Conservation (phyloP, 192 early-diverging fungal species). For the Coemansia sp. region DNA sequence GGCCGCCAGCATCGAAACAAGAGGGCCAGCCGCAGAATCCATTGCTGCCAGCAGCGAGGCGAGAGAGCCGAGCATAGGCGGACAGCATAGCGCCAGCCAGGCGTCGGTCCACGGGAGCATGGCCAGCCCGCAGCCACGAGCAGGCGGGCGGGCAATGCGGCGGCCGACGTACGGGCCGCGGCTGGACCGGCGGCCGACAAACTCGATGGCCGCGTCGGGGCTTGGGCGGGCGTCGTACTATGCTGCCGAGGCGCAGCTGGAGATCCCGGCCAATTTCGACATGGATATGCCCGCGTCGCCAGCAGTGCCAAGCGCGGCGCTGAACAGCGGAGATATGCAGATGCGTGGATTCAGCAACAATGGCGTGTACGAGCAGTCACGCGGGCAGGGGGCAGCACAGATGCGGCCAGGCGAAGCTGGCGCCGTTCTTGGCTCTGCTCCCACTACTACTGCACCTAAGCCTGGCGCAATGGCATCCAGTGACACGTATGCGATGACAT, state of each 20-base stretch:
- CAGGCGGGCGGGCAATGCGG: slow-evolving; percentile 6
- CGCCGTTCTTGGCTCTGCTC: background rate
- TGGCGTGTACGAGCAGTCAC: background rate
- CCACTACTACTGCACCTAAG: background rate
- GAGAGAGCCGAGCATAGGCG: background rate
- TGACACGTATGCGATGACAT: slow-evolving; percentile 5
- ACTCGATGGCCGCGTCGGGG: background rate
- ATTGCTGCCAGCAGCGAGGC: background rate
- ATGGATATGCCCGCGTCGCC: slow-evolving; percentile 10
- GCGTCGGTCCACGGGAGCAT: background rate
- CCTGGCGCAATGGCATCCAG: background rate
- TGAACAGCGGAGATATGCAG: background rate
- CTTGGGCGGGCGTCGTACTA: slow-evolving; percentile 38
- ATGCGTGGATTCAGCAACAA: background rate
- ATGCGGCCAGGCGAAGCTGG: background rate
- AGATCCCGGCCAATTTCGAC: slow-evolving; percentile 44
- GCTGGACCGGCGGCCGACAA: slow-evolving; percentile 19
- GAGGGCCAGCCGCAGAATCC: background rate
- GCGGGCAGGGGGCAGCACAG: background rate
- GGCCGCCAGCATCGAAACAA: background rate
- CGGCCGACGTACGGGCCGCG: slow-evolving; percentile 27
- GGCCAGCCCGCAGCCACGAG: background rate
- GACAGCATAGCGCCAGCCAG: background rate
- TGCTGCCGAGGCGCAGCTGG: slow-evolving; percentile 24
- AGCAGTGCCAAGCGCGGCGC: background rate